phyloP scores from a whole-genome alignment of 495 filamentous ascomycete genomes.

The Daldinia decipiens region DNA sequence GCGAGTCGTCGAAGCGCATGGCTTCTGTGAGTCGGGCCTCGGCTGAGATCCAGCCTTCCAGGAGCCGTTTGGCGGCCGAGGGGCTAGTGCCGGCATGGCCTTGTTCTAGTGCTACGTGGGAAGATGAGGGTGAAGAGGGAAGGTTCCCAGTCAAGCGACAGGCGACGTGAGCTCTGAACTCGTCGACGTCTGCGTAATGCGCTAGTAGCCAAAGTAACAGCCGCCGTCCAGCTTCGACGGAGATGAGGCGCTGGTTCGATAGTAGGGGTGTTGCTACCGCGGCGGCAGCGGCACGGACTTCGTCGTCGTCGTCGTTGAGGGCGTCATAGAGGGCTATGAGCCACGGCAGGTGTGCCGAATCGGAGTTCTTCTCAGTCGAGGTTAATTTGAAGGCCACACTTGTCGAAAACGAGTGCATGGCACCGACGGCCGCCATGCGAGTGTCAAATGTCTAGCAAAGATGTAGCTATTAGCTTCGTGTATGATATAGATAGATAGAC shows the following conservation, averaged over 20 bases:
- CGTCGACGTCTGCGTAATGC: slow-evolving; percentile 36
- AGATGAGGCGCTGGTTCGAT: slow-evolving; percentile 45
- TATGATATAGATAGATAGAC: not conserved
- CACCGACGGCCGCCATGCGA: slow-evolving; percentile 64
- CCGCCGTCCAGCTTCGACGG: slow-evolving; percentile 53
- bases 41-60: slow-evolving; percentile 52
- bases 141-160: slow-evolving; percentile 50
- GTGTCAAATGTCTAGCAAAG: slow-evolving; percentile 69
- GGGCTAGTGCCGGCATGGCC: not conserved
- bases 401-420: slow-evolving; percentile 51
- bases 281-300: slow-evolving; percentile 76
- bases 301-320: slow-evolving; percentile 91
- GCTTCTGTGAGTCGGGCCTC: slow-evolving; percentile 59
- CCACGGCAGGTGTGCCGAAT: slow-evolving; percentile 49
- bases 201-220: slow-evolving; percentile 51
- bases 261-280: slow-evolving; percentile 53
- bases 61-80: not conserved
- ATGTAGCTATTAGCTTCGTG: slow-evolving; percentile 8
- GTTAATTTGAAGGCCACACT: slow-evolving; percentile 32
- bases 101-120: not conserved
- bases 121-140: not conserved
- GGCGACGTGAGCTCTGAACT: slow-evolving; percentile 51
- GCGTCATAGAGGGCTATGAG: slow-evolving; percentile 61
- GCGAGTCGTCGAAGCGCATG: slow-evolving; percentile 69
- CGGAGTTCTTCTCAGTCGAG: slow-evolving; percentile 24